Evolutionary conservation across 2,329 filamentous ascomycete species (phyloP), one percentile per base, ranked within the genome.

Genomic region (Zymoseptoria pseudotritici): DNA sequence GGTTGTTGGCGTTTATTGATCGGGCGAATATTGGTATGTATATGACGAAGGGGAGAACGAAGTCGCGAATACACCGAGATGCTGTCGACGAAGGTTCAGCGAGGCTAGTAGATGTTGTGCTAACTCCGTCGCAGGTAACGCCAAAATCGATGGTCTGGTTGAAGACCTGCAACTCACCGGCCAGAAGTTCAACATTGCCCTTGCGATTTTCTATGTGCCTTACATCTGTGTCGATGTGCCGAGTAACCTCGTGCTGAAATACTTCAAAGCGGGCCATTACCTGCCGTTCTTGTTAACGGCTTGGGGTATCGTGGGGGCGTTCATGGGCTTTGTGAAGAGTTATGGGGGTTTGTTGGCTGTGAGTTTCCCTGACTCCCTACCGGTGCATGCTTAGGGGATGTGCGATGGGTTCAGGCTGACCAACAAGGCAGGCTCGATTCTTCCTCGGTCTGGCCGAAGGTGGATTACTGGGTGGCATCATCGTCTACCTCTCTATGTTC

Each of bases 1-100:
- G 76, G 75, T 71, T 79, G 3, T 70, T 78, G 13, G 74, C 77
- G 10, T 78, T 78, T 69, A 78, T 79, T 58, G 77, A 79, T 63
- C 68, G 76, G 20, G 67, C 64, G 26, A 68, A 68, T 46, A 66
- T 65, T 49, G 62, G 63, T 65, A 29, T 24, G 63, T 61, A 19
- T 61, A n/a, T 10, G 5, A 6, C 6, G 13, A n/a, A 46, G 5
- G 36, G 13, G 13, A 46, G 36, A 46, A 42, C 11, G 22, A 24
- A 24, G 22, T 24, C 22, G 22, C 22, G 22, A 4, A 24, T 24
- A 24, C 22, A 24, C 4, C 22, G 22, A 24, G 22, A 24, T 24
- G 22, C 22, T 24, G 4, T 24, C 22, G 10, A 42, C 2, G 36
- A 42, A 13, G 13, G 36, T 11, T 55, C 7, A 46, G n/a, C 9